phyloP scores from a whole-genome alignment of 2,329 filamentous ascomycete species.

The Penicillium sp. region DNA sequence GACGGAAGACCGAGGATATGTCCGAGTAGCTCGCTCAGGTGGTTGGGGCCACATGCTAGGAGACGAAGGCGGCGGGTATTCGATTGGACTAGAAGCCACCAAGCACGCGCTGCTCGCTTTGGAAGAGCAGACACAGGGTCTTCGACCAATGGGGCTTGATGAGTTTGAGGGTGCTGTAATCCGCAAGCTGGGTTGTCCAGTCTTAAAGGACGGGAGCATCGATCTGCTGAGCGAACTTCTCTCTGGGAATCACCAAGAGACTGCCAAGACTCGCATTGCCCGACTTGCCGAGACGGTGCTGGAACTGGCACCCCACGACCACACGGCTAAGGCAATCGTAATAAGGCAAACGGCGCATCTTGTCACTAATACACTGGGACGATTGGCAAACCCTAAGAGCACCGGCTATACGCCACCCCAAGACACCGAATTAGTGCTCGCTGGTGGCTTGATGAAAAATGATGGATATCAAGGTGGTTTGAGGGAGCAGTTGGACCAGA shows the following conservation, averaged over 20 bases:
- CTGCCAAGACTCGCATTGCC: constrained; percentile 22
- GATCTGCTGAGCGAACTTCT: constrained; percentile 24
- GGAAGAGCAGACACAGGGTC: constrained; percentile 28
- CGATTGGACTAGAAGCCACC: constrained; percentile 42
- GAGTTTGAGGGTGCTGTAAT: constrained; percentile 18
- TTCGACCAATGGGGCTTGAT: not conserved
- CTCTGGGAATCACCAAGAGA: constrained; percentile 3
- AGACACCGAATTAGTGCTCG: constrained; percentile 19
- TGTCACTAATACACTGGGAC: constrained; percentile 15
- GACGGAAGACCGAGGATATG: constrained; percentile 15
- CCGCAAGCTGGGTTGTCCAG: constrained; percentile 11
- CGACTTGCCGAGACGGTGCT: constrained; percentile 18
- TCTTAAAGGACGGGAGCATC: not conserved
- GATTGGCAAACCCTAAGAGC: constrained; percentile 16
- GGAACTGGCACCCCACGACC: not conserved
- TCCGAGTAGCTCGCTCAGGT: constrained; percentile 39
- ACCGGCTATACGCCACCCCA: constrained; percentile 7
- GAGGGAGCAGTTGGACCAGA: constrained; percentile 5
- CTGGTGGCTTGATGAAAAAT: constrained; percentile 25
- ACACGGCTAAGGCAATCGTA: constrained; percentile 17
- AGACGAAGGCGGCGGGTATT: constrained; percentile 48
- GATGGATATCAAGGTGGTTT: constrained; percentile 13
- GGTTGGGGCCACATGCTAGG: constrained; percentile 50
- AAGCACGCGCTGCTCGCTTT: constrained; percentile 33
- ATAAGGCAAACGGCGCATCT: constrained; percentile 8